These are phyloP conservation scores for Apiosordaria backusii DNA, from an alignment of 495 filamentous ascomycete species.

Conservation along the genomic window DNA sequence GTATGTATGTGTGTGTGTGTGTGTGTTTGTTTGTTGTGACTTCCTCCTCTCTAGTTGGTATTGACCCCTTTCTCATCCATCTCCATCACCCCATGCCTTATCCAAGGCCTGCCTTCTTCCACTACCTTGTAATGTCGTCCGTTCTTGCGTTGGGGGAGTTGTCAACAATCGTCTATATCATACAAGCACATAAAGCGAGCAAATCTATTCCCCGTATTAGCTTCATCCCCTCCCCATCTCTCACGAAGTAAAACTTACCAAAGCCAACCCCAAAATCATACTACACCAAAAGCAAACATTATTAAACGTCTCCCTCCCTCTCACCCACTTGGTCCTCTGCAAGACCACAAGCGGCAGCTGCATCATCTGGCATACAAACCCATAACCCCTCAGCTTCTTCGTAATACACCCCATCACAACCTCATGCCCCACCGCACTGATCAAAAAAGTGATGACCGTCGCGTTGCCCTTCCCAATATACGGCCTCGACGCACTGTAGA, in stretches of 20 bases:
- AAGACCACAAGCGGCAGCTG: slow-evolving; percentile 92
- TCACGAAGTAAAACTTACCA: slow-evolving; percentile 56
- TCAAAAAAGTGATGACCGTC: slow-evolving; percentile 87
- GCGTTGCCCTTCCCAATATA: slow-evolving; percentile 75
- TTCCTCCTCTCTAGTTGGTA: not conserved
- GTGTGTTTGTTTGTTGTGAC: no score
- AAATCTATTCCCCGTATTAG: slow-evolving; percentile 36
- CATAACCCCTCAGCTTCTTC: slow-evolving; percentile 92
- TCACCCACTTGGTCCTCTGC: slow-evolving; percentile 74
- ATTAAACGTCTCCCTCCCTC: slow-evolving; percentile 72
- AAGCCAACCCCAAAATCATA: slow-evolving; percentile 85
- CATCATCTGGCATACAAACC: slow-evolving; percentile 90
- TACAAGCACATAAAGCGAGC: slow-evolving; percentile 51
- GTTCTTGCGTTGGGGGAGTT: no score
- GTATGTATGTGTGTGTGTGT: not conserved
- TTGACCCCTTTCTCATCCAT: not conserved
- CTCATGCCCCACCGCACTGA: slow-evolving; percentile 86
- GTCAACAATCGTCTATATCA: slow-evolving; percentile 27
- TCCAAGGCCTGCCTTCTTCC: no score
- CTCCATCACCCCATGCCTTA: not conserved
- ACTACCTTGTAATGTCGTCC: no score
- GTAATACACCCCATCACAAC: slow-evolving; percentile 98
- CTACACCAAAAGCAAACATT: slow-evolving; percentile 93
- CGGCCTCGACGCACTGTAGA: slow-evolving; percentile 75
- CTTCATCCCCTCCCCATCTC: no score